These are phyloP conservation scores for Penicillium flavigenum DNA, from an alignment of 495 filamentous ascomycete species.

Conservation along the genomic window DNA sequence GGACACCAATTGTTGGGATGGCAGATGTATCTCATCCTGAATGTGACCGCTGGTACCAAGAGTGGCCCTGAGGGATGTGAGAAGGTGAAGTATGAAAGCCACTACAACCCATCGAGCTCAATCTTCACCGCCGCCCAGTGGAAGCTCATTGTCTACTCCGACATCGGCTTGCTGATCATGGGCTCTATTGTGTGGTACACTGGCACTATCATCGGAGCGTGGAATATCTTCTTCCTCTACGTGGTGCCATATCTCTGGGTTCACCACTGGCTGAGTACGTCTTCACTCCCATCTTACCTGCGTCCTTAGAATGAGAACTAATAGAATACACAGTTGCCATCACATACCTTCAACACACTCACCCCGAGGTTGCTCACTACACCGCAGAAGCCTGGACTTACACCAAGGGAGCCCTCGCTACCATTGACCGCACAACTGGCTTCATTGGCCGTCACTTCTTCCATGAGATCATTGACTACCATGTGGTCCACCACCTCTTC, in stretches of 20 bases:
- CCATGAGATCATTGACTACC: constrained; percentile 88
- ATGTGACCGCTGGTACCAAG: constrained; percentile 52
- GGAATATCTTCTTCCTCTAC: constrained; percentile 53
- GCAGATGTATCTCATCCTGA: constrained; percentile 55
- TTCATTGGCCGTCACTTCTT: constrained; percentile 81
- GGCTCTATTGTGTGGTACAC: constrained; percentile 44
- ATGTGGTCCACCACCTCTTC: constrained; percentile 86
- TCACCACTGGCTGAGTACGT: constrained; percentile 57
- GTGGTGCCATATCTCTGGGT: constrained; percentile 59
- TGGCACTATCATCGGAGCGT: constrained; percentile 46
- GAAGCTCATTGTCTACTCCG: constrained; percentile 55
- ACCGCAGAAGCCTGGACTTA: constrained; percentile 73
- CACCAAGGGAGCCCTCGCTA: constrained; percentile 77
- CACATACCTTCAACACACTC: constrained; percentile 87
- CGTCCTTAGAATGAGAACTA: background rate
- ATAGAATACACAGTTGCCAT: constrained; percentile 57
- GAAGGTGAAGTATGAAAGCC: constrained; percentile 53
- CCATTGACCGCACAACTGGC: constrained; percentile 84
- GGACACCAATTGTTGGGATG: constrained; percentile 57
- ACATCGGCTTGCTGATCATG: constrained; percentile 55
- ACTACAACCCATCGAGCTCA: constrained; percentile 59
- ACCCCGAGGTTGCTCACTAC: constrained; percentile 80
- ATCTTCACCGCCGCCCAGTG: constrained; percentile 61
- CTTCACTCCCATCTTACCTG: background rate
- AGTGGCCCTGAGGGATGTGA: constrained; percentile 37